Percentiles rank a stretch among this genome's conserved stretches.
These are phyloP conservation scores for Magnolia changhungtana DNA, from an alignment of 164 flowering plant species.

Conservation along the genomic window DNA sequence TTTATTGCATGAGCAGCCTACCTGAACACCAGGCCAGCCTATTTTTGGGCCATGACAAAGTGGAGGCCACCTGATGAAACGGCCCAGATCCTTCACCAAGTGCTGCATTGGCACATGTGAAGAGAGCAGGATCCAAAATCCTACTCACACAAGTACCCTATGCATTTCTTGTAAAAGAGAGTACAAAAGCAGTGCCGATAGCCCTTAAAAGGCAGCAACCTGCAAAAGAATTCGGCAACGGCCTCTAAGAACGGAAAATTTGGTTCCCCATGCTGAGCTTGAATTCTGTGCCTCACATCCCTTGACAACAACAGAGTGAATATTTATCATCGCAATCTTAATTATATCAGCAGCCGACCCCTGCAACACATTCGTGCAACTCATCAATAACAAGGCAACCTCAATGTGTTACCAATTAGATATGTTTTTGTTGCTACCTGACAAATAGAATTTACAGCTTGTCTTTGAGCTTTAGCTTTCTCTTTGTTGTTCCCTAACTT, in stretches of 20 bases:
- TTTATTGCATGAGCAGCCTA: too few relatives aligned
- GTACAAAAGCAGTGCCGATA: too few relatives aligned
- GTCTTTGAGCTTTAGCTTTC: slow-evolving; percentile 95
- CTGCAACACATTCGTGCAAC: slow-evolving; percentile 30
- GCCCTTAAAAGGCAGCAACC: slow-evolving; percentile 35
- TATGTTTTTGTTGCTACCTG: slow-evolving; percentile 48
- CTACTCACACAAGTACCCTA: too few relatives aligned
- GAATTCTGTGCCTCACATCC: slow-evolving; percentile 30
- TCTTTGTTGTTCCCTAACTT: slow-evolving; percentile 72
- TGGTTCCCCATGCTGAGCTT: slow-evolving; percentile 21
- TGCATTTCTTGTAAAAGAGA: too few relatives aligned
- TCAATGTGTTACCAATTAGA: background rate
- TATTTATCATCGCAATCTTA: slow-evolving; percentile 86
- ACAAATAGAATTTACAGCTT: slow-evolving; percentile 96
- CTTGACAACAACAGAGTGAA: slow-evolving; percentile 57
- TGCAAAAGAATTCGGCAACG: slow-evolving; percentile 85
- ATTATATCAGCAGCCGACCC: slow-evolving; percentile 98
- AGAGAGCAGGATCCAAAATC: too few relatives aligned
- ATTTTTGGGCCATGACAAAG: too few relatives aligned
- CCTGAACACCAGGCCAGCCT: too few relatives aligned
- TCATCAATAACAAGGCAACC: slow-evolving; percentile 12
- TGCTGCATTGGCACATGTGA: too few relatives aligned
- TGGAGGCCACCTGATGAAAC: too few relatives aligned
- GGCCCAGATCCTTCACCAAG: too few relatives aligned
- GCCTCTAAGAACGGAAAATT: slow-evolving; percentile 58